These are phyloP conservation scores for Chaetomium olivaceum DNA, from an alignment of 2,329 filamentous ascomycete genomes.

Conservation along the genomic window DNA sequence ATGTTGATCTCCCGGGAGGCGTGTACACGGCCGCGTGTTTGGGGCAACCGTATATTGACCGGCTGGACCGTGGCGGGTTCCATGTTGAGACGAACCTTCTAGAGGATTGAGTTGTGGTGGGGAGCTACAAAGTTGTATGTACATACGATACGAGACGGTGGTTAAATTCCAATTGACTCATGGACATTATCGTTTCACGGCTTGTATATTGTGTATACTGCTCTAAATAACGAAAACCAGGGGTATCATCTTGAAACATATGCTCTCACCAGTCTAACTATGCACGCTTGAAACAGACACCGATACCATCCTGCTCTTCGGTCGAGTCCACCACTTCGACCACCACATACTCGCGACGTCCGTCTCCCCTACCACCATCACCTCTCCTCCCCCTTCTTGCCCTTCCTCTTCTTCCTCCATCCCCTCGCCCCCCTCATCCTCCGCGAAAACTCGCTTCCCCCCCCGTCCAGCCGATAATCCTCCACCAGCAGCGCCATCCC, in stretches of 20 bases:
- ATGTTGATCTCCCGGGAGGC: conserved; percentile 55
- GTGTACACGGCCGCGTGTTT: conserved; percentile 71
- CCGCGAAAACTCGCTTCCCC: conserved; percentile 20
- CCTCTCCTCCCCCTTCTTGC: background rate
- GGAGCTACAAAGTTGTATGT: background rate
- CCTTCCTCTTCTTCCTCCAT: background rate
- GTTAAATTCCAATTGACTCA: background rate
- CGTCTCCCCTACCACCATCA: background rate
- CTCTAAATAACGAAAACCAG: background rate
- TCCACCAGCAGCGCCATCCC: conserved; percentile 45
- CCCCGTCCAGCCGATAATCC: conserved; percentile 57
- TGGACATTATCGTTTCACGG: background rate
- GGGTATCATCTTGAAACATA: conserved; percentile 9
- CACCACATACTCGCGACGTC: conserved; percentile 7
- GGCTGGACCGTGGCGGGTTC: conserved; percentile 61
- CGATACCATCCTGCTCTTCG: background rate
- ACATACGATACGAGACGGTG: background rate
- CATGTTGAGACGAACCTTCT: conserved; percentile 55
- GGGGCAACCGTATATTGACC: conserved; percentile 66
- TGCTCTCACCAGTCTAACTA: conserved; percentile 3
- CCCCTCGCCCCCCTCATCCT: background rate
- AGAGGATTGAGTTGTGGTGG: conserved; percentile 15
- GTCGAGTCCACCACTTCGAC: conserved; percentile 9
- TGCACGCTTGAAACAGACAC: conserved; percentile 13
- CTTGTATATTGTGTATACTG: background rate